phyloP scores from a whole-genome alignment of 192 early-diverging fungal species.

The Polychytrium aggregatum region DNA sequence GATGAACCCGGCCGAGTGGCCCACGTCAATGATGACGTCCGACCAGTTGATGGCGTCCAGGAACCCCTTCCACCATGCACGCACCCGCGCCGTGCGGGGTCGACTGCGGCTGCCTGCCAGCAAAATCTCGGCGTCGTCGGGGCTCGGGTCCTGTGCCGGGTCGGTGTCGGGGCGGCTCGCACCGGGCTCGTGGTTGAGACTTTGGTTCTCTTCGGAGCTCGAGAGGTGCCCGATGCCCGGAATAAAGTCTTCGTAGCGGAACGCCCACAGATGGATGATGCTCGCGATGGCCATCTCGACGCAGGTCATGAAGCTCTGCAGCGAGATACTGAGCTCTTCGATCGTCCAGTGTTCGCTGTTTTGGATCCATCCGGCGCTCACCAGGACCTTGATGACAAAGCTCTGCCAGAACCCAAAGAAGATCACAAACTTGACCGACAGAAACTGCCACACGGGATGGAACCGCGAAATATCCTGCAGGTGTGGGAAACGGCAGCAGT shows the following conservation, averaged over 20 bases:
- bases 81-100: no score
- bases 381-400: conserved; percentile 35
- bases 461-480: conserved; percentile 1
- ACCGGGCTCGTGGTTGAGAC: no score
- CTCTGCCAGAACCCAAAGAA: conserved; percentile 44
- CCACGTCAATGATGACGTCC: no score
- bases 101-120: no score
- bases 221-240: no score
- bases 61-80: no score
- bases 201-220: no score
- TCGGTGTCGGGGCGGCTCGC: no score
- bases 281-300: conserved; percentile 42
- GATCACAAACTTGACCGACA: conserved; percentile 25
- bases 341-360: conserved; percentile 37
- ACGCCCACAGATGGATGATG: conserved; percentile 35
- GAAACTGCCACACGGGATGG: conserved; percentile 7
- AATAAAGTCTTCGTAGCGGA: neutral
- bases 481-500: neutral
- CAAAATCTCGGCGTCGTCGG: no score
- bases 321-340: conserved; percentile 29
- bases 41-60: no score
- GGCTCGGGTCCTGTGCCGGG: no score
- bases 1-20: no score
- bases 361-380: conserved; percentile 24
- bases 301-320: conserved; percentile 31